phyloP scores from a whole-genome alignment of 2,329 filamentous ascomycete species.

The Aureobasidium vineae region DNA sequence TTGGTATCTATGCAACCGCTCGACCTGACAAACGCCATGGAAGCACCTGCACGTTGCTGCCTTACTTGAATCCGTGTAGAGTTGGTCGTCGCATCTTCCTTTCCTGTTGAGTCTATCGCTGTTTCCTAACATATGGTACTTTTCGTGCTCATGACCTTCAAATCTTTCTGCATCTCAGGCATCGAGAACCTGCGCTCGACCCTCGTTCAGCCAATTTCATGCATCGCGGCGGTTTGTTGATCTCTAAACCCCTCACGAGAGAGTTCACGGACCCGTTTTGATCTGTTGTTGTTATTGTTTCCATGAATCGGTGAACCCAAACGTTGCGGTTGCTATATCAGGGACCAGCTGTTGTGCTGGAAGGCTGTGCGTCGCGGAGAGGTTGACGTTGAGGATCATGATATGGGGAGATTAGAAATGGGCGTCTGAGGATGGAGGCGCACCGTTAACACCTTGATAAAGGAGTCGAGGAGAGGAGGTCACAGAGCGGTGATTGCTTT shows the following conservation, averaged over 20 bases:
- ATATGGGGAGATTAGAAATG: slow-evolving; percentile 13
- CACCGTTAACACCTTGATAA: slow-evolving; percentile 16
- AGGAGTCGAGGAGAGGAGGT: background rate
- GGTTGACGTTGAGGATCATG: background rate
- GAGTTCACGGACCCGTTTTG: background rate
- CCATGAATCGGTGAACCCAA: background rate
- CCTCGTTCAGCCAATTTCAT: background rate
- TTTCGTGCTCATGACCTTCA: background rate
- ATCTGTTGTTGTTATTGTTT: slow-evolving; percentile 15
- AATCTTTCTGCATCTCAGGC: background rate
- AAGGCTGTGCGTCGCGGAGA: background rate
- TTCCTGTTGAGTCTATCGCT: background rate
- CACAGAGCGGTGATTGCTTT: background rate
- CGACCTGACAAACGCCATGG: background rate
- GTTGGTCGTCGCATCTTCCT: too few relatives aligned
- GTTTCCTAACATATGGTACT: background rate
- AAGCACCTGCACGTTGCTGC: background rate
- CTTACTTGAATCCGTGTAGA: background rate
- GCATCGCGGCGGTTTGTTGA: background rate
- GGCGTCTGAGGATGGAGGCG: slow-evolving; percentile 4
- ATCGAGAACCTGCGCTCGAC: background rate
- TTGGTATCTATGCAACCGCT: background rate
- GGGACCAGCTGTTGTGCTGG: background rate
- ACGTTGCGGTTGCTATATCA: slow-evolving; percentile 15
- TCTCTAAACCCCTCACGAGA: background rate